phyloP scores from a whole-genome alignment of 73 alveolate genomes.

The Urostyla sp. region DNA sequence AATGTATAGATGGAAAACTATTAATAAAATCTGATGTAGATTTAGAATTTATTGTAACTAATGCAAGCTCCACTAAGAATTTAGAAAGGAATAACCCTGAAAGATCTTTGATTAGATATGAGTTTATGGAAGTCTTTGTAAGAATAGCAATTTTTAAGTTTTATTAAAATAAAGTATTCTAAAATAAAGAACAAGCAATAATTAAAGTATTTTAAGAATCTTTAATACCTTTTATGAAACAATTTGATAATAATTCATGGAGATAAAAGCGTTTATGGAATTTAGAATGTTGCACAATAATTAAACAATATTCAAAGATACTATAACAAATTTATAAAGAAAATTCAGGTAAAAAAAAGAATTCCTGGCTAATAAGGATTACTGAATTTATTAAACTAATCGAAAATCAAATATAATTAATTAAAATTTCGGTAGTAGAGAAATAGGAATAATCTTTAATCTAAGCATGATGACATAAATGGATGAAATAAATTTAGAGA shows the following conservation, averaged over 20 bases:
- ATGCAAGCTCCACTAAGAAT: constrained; percentile 35
- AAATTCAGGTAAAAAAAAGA: constrained; percentile 51
- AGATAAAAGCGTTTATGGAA: constrained; percentile 75
- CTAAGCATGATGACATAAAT: constrained; percentile 82
- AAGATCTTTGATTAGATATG: constrained; percentile 75
- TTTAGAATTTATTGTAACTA: constrained; percentile 65
- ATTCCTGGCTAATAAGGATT: constrained; percentile 56
- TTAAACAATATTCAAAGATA: constrained; percentile 63
- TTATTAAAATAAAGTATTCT: constrained; percentile 46
- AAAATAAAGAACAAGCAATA: constrained; percentile 59
- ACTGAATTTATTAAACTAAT: constrained; percentile 68
- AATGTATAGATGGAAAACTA: constrained; percentile 45
- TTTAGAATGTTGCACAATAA: constrained; percentile 69
- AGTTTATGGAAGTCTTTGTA: constrained; percentile 72
- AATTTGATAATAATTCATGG: constrained; percentile 62
- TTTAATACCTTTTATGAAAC: constrained; percentile 47
- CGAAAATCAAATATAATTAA: constrained; percentile 66
- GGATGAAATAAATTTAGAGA: constrained; percentile 76
- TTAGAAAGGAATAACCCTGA: constrained; percentile 56
- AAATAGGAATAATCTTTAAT: constrained; percentile 68
- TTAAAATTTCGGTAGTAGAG: constrained; percentile 73
- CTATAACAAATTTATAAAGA: constrained; percentile 61
- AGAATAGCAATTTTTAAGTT: constrained; percentile 72
- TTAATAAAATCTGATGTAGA: constrained; percentile 57
- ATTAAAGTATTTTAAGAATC: constrained; percentile 70